Evolutionary conservation across 1,139 yeast species (phyloP), one percentile per base, ranked within the genome.

Genomic region (Lodderomyces orthopsilosis): DNA sequence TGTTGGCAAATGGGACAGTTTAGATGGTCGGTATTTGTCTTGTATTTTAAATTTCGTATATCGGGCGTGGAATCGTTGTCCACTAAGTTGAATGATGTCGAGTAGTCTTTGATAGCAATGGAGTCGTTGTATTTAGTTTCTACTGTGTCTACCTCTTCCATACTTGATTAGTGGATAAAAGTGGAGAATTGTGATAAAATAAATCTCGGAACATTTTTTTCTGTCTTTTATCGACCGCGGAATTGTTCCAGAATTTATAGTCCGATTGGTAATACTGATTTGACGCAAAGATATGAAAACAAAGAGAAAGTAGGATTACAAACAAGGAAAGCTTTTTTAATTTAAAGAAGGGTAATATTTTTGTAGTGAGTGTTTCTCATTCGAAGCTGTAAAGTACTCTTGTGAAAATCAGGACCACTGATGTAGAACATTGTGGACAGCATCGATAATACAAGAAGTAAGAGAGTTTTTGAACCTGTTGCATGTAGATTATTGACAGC

Each of bases 1-100:
- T 74, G 74, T 49, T 77, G 81, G 51, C 85, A 80, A 8, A 80
- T 70, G 3, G 84, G 83, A 51, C 85, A 79, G 44, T 63, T 68
- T 43, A 79, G 57, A 56, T 81, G 84, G 30, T 81, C 86, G 18
- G 68, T 79, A 56, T 53, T 55, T 41, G 64, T 65, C 35, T 59
- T 54, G 47, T 70, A 72, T 42, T 56, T 62, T 42, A 60, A 53
- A 35, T 63, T 66, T 41, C 75, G 52, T 36, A 67, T 45, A 46
- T 70, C 75, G 1, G 73, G 72, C 34, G 51, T 54, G 38, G 53
- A 59, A 17, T 46, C 42, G 10, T 43, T 43, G 14, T 41, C 38
- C 4, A 26, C 32, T 4, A 60, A 38, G 42, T 64, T 55, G 41
- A 61, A 63, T 7, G 61, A 52, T 7, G 54, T 49, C 2, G 57